phyloP scores from a whole-genome alignment of 177 flowering plant species.

The Vitis hybrid region DNA sequence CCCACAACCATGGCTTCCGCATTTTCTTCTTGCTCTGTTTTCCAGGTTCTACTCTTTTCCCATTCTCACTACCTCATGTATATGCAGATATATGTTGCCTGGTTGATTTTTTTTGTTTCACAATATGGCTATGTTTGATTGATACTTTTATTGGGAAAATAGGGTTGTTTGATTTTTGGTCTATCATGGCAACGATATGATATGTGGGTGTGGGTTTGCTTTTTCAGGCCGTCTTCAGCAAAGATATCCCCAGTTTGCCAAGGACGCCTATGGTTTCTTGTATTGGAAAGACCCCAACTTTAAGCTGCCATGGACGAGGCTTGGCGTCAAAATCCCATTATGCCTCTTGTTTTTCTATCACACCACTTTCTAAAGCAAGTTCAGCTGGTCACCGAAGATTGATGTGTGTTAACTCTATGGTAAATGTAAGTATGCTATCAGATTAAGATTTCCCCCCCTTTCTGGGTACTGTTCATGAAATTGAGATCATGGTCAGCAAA shows the following conservation, averaged over 20 bases:
- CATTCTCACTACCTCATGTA: background rate
- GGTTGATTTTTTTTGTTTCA: background rate
- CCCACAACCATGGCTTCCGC: constrained; percentile 20
- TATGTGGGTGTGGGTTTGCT: background rate
- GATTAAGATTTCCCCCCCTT: too few relatives aligned
- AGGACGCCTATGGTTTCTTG: constrained; percentile 9
- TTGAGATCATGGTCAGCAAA: background rate
- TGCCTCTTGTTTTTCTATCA: constrained; percentile 21
- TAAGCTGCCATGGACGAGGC: constrained; percentile 10
- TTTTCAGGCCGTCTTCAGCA: constrained; percentile 1
- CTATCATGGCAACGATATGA: background rate
- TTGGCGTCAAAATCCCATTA: constrained; percentile 26
- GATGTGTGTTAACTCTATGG: constrained; percentile 35
- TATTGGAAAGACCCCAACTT: constrained; percentile 5
- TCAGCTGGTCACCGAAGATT: constrained; percentile 25
- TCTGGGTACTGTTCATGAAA: background rate
- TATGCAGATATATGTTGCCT: background rate
- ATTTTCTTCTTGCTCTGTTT: constrained; percentile 8
- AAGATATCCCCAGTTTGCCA: constrained; percentile 13
- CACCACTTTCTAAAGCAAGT: constrained; percentile 17
- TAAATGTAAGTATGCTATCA: constrained; percentile 23
- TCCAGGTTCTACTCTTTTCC: constrained; percentile 3
- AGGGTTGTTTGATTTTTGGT: background rate
- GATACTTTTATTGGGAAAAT: background rate
- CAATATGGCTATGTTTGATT: background rate